phyloP scores from a whole-genome alignment of 2,329 filamentous ascomycete genomes.

The Pyricularia pennisetigena region DNA sequence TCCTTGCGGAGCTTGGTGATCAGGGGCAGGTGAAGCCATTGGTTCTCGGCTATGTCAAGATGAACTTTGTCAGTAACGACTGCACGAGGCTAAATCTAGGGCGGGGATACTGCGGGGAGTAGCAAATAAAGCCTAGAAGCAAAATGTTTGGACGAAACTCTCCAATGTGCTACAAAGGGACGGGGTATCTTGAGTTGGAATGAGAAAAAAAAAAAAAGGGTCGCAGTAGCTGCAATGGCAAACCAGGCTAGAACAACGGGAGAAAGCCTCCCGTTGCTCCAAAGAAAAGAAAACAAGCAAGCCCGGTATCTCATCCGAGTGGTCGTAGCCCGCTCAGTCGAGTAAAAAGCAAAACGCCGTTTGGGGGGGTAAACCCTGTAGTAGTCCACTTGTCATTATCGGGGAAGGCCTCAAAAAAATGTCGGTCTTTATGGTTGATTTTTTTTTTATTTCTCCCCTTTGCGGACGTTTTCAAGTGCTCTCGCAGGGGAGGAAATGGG shows the following conservation, averaged over 20 bases:
- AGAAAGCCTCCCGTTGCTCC: background rate
- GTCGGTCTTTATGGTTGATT: background rate
- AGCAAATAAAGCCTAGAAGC: background rate
- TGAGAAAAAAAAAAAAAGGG: background rate
- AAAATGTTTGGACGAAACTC: background rate
- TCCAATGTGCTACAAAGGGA: background rate
- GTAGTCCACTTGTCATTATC: background rate
- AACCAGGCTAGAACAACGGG: background rate
- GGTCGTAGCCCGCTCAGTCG: background rate
- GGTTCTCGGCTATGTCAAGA: constrained; percentile 73
- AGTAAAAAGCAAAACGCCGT: background rate
- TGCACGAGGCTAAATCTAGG: background rate
- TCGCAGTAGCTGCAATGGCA: background rate
- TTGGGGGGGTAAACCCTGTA: background rate
- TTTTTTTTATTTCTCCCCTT: background rate
- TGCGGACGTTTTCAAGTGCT: background rate
- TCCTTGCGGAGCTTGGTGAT: constrained; percentile 94
- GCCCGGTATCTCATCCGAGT: background rate
- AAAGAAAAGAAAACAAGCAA: background rate
- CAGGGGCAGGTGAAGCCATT: constrained; percentile 93
- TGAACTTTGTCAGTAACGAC: background rate
- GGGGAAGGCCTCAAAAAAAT: background rate
- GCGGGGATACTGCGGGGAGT: background rate
- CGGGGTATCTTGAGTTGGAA: background rate
- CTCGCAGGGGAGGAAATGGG: background rate